Evolutionary conservation across 1,284 basidiomycete species (phyloP).

Genomic region (Cutaneotrichosporon daszewskae): DNA sequence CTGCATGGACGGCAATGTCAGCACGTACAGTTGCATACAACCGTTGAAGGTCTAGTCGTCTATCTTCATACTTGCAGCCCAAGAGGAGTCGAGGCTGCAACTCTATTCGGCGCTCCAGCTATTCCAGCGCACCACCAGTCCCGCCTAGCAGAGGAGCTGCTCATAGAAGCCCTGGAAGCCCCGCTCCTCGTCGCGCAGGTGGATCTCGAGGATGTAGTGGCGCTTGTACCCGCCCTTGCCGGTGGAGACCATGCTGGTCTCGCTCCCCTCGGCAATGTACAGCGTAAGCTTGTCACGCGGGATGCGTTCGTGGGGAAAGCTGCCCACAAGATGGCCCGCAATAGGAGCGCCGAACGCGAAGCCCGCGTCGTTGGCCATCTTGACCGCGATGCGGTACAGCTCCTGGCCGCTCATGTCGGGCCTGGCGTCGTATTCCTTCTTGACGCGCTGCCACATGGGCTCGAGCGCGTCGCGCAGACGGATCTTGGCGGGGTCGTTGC

Average conservation of each 20-base stretch:
- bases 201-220: slow-evolving; percentile 18
- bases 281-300: slow-evolving; percentile 17
- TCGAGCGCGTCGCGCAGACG: slow-evolving; percentile 13
- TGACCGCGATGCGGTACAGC: slow-evolving; percentile 9
- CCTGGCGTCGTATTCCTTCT: slow-evolving; percentile 8
- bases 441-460: slow-evolving; percentile 11
- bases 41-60: too few relatives aligned
- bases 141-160: slow-evolving; percentile 17
- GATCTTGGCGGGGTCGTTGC: slow-evolving; percentile 12
- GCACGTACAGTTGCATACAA: too few relatives aligned
- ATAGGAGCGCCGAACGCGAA: slow-evolving; percentile 14
- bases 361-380: slow-evolving; percentile 1
- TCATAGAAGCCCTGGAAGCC: slow-evolving; percentile 17
- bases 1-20: too few relatives aligned
- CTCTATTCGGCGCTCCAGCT: too few relatives aligned
- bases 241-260: slow-evolving; percentile 2
- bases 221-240: slow-evolving; percentile 12
- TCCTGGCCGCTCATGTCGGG: slow-evolving; percentile 14
- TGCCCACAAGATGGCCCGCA: slow-evolving; percentile 13
- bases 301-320: slow-evolving; percentile 19
- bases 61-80: too few relatives aligned
- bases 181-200: slow-evolving; percentile 7
- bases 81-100: too few relatives aligned
- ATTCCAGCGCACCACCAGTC: too few relatives aligned
- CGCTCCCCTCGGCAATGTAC: slow-evolving; percentile 13